Conservation (phyloP, 176 grass and related monocot genomes). For the Aechmea fasciata region DNA sequence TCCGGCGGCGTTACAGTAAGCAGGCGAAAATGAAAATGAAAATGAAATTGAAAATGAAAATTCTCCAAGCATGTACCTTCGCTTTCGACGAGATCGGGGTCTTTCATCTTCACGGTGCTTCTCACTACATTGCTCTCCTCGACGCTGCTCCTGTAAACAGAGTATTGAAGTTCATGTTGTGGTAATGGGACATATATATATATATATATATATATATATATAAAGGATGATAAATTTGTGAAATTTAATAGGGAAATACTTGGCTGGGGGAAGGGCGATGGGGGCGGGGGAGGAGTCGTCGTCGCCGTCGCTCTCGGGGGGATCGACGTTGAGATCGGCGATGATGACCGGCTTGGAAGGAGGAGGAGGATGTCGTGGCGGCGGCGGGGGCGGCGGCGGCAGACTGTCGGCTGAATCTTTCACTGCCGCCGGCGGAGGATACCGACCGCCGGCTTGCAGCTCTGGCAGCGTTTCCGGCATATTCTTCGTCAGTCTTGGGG, state of each 20-base stretch:
- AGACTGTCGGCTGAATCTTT: constrained; percentile 21
- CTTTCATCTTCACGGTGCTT: constrained; percentile 34
- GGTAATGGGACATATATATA: background rate
- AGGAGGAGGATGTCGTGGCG: constrained; percentile 14
- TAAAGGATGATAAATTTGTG: too few species aligned
- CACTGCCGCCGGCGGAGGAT: constrained; percentile 12
- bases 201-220: too few species aligned
- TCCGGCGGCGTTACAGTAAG: background rate
- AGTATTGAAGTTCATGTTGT: background rate
- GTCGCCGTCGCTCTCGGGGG: constrained; percentile 78
- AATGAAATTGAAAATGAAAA: constrained; percentile 20
- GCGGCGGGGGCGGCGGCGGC: background rate
- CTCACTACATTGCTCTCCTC: constrained; percentile 44
- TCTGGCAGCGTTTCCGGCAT: background rate
- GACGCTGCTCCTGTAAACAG: background rate
- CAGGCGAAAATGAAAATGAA: background rate
- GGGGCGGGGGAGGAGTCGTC: constrained; percentile 53
- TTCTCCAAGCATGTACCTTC: constrained; percentile 45
- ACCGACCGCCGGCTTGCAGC: background rate
- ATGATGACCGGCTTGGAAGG: constrained; percentile 49
- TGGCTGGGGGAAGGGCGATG: constrained; percentile 28
- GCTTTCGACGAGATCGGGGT: constrained; percentile 61
- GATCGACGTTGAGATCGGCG: constrained; percentile 75
- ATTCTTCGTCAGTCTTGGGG: background rate
- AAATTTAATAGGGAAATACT: constrained; percentile 14